phyloP scores from a whole-genome alignment of 2,329 filamentous ascomycete genomes.

The Davidsoniella neocaledoniae region DNA sequence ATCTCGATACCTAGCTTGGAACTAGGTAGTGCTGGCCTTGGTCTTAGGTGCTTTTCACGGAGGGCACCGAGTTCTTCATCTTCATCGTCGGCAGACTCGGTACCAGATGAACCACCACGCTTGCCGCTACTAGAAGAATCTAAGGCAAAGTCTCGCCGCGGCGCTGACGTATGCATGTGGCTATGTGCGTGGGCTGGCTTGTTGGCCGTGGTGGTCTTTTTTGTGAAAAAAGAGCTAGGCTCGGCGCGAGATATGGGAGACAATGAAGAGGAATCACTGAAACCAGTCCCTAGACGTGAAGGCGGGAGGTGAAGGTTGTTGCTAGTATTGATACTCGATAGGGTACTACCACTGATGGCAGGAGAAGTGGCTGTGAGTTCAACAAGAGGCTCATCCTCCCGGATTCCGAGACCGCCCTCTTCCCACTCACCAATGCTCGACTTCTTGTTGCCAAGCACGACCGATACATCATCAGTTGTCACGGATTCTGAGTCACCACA shows the following conservation, averaged over 20 bases:
- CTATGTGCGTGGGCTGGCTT: too few species aligned
- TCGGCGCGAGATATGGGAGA: constrained; percentile 1
- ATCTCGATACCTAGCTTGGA: constrained; percentile 92
- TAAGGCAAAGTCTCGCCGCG: constrained; percentile 20
- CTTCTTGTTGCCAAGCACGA: constrained; percentile 54
- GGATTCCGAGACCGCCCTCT: constrained; percentile 44
- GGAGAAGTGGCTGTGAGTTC: too few species aligned
- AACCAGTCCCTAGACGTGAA: constrained; percentile 1
- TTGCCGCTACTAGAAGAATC: constrained; percentile 25
- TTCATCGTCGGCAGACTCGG: constrained; percentile 84
- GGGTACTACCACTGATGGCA: constrained; percentile 19
- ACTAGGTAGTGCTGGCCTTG: constrained; percentile 46
- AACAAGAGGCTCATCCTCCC: constrained; percentile 32
- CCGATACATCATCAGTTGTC: constrained; percentile 53
- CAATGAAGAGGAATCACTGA: constrained; percentile 5
- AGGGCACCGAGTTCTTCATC: constrained; percentile 65
- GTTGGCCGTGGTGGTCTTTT: background rate
- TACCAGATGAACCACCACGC: constrained; percentile 28
- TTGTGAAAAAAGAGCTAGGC: background rate
- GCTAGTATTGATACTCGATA: constrained; percentile 17
- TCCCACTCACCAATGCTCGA: constrained; percentile 56
- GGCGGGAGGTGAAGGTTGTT: constrained; percentile 37
- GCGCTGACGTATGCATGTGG: background rate
- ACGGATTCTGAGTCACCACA: constrained; percentile 75
- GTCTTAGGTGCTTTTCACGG: constrained; percentile 30